Conservation (phyloP, 202 grass and related monocot genomes). For the Cymbopogon flexuosus region DNA sequence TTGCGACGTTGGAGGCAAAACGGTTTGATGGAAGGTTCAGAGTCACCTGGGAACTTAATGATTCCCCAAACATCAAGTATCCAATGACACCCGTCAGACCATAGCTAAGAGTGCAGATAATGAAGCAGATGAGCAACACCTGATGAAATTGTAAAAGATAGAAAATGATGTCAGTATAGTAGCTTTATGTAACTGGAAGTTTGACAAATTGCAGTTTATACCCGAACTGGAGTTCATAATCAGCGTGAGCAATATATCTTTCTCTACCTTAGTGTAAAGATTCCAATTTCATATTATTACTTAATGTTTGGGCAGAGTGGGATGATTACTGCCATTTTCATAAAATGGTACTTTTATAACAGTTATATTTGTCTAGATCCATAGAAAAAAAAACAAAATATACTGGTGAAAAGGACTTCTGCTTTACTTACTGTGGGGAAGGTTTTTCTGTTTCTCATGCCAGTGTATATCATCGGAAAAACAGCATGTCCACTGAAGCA, state of each 20-base stretch:
- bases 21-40: slow-evolving; percentile 59
- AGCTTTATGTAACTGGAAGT: slow-evolving; percentile 29
- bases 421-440: slow-evolving; percentile 60
- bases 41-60: slow-evolving; percentile 65
- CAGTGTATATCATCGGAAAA: slow-evolving; percentile 78
- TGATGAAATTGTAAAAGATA: slow-evolving; percentile 29
- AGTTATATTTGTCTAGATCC: background rate
- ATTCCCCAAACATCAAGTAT: slow-evolving; percentile 81
- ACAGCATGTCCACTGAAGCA: slow-evolving; percentile 83
- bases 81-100: slow-evolving; percentile 58
- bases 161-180: background rate
- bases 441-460: slow-evolving; percentile 55
- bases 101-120: slow-evolving; percentile 58
- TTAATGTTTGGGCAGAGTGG: background rate
- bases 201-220: slow-evolving; percentile 8
- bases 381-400: slow-evolving; percentile 11
- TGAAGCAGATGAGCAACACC: slow-evolving; percentile 63
- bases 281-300: slow-evolving; percentile 1
- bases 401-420: background rate
- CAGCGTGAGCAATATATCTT: background rate
- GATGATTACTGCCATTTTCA: background rate
- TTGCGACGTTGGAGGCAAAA: slow-evolving; percentile 52
- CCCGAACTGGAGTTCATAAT: background rate
- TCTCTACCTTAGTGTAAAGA: slow-evolving; percentile 18
- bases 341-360: background rate